Base-by-base conservation (phyloP, 305 asterid species). In the Rubia peregrina region DNA sequence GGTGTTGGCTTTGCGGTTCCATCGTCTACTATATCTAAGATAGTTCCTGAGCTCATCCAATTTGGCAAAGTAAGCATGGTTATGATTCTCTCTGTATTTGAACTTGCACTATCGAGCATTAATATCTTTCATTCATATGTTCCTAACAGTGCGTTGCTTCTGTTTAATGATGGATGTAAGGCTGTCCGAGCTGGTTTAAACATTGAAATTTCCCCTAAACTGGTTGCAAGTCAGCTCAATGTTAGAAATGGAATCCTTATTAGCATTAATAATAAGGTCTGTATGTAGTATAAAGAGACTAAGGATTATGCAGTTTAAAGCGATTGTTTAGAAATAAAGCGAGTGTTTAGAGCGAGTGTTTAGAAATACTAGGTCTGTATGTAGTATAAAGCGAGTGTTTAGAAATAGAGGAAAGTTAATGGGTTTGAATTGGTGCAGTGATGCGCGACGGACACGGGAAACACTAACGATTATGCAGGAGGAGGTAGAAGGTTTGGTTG, bases 1-100 rank as follows among this genome's bases (percentile, higher is more conserved):
- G 98, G 98, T 62, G 96, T 93, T 11, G 98, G 98, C 62, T 93
- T 93, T 51, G 98, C 96, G 43, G 91, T 93, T 76, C 98, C 99
- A 71, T 91, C 98, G 21, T 87, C 98, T 53, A 89, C 96, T 12
- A 96, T 94, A 77, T 81, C 77, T 59, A 94, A 88, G 85, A 90
- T 91, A 74, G 97, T 91, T 40, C 99, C 99, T 60, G 96, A 91
- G 86, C 88, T 94, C 71, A 89, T 94, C 85, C 91, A 87, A 74
- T 77, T 77, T 74, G 99, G 98, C 71, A 89, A 86, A 81, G 99
- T 91, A 87, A 59, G 85, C 49, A 4, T 53, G 62, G n/a, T 61
- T n/a, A 9, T 56, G 56, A 17, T 48, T 48, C 22, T 43, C 0
- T 16, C 46, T 24, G 14, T 57, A 4, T 65, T 73, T 66, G 0